Evolutionary conservation across 2,329 filamentous ascomycete genomes (phyloP).

Genomic region (Fusarium continuum): DNA sequence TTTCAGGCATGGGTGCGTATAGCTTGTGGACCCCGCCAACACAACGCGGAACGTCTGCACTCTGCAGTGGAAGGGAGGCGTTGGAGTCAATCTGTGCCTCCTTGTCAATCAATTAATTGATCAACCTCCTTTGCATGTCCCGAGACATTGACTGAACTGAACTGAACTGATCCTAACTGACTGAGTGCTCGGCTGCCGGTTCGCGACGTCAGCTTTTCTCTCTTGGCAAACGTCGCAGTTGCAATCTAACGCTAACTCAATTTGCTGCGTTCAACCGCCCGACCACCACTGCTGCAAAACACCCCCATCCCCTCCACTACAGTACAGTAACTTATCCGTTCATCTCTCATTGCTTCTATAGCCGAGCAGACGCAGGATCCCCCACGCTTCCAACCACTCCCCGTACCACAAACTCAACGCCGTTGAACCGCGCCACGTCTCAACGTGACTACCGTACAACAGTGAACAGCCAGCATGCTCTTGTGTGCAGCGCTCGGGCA

Average conservation of each 20-base stretch:
- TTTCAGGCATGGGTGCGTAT: no score
- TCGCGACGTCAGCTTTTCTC: background rate
- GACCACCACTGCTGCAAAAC: background rate
- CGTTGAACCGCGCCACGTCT: background rate
- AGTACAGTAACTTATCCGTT: no score
- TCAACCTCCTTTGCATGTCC: constrained; percentile 3
- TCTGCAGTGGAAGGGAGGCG: background rate
- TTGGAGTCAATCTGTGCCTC: background rate
- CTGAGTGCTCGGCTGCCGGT: background rate
- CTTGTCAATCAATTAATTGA: background rate
- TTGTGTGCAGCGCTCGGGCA: background rate
- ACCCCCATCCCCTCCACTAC: no score
- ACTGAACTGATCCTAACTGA: no score
- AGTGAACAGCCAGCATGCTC: no score
- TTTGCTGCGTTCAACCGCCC: background rate
- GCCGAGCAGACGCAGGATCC: background rate
- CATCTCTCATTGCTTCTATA: background rate
- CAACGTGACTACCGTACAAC: no score
- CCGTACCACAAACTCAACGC: background rate
- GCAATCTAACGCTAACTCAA: background rate
- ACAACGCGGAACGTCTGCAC: no score
- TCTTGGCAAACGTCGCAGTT: background rate
- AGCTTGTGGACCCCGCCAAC: background rate
- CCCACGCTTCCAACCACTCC: background rate
- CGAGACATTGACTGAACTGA: constrained; percentile 20